Percentiles rank a stretch among this genome's conserved stretches.
Evolutionary conservation across 345 rosid genomes (phyloP).

Genomic region (Raphanus raphanistrum): DNA sequence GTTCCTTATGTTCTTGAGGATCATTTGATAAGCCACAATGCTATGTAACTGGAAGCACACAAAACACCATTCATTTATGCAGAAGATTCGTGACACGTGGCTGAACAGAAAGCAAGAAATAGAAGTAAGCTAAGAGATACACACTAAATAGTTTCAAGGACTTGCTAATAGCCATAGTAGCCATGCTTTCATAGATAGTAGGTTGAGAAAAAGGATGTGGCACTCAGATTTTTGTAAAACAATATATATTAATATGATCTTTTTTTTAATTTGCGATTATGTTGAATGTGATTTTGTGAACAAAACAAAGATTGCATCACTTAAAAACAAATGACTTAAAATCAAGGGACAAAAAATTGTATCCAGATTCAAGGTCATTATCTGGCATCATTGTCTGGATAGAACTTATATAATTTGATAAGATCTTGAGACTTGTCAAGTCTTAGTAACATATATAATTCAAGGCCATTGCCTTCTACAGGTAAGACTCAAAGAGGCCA

Average conservation of each 20-base stretch:
- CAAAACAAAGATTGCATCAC: not conserved
- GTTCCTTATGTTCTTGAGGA: not conserved
- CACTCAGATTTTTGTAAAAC: constrained; percentile 10
- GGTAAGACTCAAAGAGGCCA: constrained; percentile 60
- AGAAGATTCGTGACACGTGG: constrained; percentile 12
- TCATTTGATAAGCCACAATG: too few relatives aligned
- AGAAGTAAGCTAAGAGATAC: constrained; percentile 22
- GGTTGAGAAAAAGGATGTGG: constrained; percentile 18
- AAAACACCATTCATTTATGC: not conserved
- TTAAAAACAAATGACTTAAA: not conserved
- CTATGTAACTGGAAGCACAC: not conserved
- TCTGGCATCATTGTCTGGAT: constrained; percentile 11
- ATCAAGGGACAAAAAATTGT: constrained; percentile 9
- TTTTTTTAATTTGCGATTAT: too few relatives aligned
- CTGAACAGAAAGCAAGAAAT: constrained; percentile 17
- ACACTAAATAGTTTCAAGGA: not conserved
- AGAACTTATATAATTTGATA: not conserved
- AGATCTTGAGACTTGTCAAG: constrained; percentile 19
- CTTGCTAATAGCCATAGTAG: not conserved
- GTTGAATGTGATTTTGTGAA: too few relatives aligned
- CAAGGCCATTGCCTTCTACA: constrained; percentile 25
- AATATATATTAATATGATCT: not conserved
- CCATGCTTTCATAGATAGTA: constrained; percentile 17
- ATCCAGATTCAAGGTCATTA: constrained; percentile 2
- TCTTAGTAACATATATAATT: constrained; percentile 19